Percentiles rank a stretch among this genome's conserved stretches.
Conservation (phyloP, 2,329 filamentous ascomycete genomes). For the Meredithiella fracta region DNA sequence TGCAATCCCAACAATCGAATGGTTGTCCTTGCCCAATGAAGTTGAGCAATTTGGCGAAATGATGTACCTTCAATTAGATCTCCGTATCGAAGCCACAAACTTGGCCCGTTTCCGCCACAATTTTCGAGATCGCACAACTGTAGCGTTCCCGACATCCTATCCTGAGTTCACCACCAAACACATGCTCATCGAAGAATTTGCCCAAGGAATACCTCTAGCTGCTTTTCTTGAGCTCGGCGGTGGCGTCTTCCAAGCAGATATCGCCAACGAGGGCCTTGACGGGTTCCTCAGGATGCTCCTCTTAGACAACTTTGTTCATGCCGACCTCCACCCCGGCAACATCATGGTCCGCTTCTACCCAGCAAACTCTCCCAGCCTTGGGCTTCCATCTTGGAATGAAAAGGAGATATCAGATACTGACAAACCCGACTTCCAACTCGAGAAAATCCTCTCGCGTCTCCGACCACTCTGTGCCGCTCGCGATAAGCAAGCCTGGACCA, state of each 20-base stretch:
- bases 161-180: constrained; percentile 81
- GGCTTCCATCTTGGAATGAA: constrained; percentile 20
- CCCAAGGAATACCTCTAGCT: constrained; percentile 78
- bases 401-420: constrained; percentile 24
- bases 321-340: constrained; percentile 90
- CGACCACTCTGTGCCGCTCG: constrained; percentile 50
- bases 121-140: constrained; percentile 75
- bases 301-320: constrained; percentile 94
- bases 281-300: constrained; percentile 93
- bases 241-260: constrained; percentile 82
- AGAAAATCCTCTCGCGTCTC: constrained; percentile 67
- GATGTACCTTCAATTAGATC: constrained; percentile 94
- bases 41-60: constrained; percentile 90
- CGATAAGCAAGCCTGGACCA: constrained; percentile 53
- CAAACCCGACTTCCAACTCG: constrained; percentile 59
- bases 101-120: constrained; percentile 75
- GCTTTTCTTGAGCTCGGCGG: constrained; percentile 85
- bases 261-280: constrained; percentile 86
- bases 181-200: constrained; percentile 89
- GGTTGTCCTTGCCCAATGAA: constrained; percentile 90
- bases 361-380: constrained; percentile 52
- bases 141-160: constrained; percentile 95
- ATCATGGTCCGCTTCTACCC: constrained; percentile 99
- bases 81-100: constrained; percentile 88
- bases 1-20: constrained; percentile 82